A percentile compares a stretch with the other conserved stretches of the same genome.
phyloP scores from a whole-genome alignment of 2,329 filamentous ascomycete species.

The Neonectria magnoliae region DNA sequence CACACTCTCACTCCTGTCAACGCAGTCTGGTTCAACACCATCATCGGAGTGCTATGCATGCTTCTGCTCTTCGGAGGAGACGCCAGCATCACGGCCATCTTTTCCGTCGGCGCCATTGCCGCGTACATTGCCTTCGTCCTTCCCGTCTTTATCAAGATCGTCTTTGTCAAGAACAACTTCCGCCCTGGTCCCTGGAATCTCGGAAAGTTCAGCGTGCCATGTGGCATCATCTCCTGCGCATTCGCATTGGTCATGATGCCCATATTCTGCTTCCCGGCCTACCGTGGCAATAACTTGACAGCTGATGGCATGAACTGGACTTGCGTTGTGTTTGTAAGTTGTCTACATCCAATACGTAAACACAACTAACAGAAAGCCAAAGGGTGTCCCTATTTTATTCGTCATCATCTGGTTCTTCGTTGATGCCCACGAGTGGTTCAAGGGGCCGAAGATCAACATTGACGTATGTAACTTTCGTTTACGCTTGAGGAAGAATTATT shows the following conservation, averaged over 20 bases:
- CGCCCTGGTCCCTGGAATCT: constrained; percentile 25
- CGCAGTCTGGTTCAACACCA: constrained; percentile 25
- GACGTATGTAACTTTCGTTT: neutral
- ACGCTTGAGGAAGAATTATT: neutral
- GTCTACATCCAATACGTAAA: too few relatives aligned
- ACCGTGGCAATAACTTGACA: constrained; percentile 4
- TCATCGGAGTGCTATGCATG: constrained; percentile 26
- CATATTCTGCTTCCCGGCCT: constrained; percentile 26
- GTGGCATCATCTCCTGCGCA: constrained; percentile 11
- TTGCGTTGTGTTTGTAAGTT: constrained; percentile 23
- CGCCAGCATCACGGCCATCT: constrained; percentile 24
- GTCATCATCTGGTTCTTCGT: constrained; percentile 23
- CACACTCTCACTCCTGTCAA: constrained; percentile 23
- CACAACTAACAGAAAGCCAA: neutral
- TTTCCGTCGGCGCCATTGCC: constrained; percentile 23
- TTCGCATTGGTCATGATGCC: constrained; percentile 26
- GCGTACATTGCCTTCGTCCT: constrained; percentile 25
- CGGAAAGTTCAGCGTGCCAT: constrained; percentile 15
- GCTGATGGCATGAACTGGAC: constrained; percentile 29
- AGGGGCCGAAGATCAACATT: constrained; percentile 26
- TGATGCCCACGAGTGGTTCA: constrained; percentile 27
- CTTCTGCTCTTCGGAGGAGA: constrained; percentile 23
- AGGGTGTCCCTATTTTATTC: constrained; percentile 14
- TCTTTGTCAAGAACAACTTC: constrained; percentile 26
- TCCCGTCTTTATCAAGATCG: constrained; percentile 26